These are phyloP conservation scores for Mycosphaerella sp. DNA, from an alignment of 2,329 filamentous ascomycete genomes.

Conservation along the genomic window DNA sequence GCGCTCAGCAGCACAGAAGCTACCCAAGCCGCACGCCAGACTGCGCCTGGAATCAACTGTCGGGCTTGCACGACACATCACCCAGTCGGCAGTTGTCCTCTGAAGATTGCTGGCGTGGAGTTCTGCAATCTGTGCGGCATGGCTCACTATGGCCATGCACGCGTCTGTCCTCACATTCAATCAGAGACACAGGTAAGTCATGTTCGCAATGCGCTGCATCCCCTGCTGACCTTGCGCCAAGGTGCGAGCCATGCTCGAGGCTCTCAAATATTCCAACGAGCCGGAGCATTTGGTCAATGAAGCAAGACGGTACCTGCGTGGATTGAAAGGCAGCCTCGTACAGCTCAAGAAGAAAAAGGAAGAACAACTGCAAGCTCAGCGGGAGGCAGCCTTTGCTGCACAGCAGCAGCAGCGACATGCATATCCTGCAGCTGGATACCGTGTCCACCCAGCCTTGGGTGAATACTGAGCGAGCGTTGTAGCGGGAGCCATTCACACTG, in stretches of 20 bases:
- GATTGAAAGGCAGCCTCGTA: slow-evolving; percentile 51
- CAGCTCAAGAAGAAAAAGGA: slow-evolving; percentile 46
- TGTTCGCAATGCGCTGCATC: background rate
- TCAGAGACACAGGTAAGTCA: slow-evolving; percentile 46
- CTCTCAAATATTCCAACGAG: slow-evolving; percentile 54
- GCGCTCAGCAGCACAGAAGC: background rate
- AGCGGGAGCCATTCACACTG: background rate
- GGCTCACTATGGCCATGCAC: slow-evolving; percentile 51
- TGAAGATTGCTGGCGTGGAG: slow-evolving; percentile 55
- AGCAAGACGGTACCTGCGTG: slow-evolving; percentile 52
- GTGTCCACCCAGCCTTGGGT: slow-evolving; percentile 1
- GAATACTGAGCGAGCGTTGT: background rate
- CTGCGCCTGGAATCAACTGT: slow-evolving; percentile 37
- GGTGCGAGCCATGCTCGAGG: slow-evolving; percentile 57
- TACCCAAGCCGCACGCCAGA: background rate
- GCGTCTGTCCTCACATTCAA: slow-evolving; percentile 56
- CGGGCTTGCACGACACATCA: slow-evolving; percentile 51
- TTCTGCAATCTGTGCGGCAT: slow-evolving; percentile 59
- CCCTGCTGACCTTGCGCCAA: slow-evolving; percentile 39
- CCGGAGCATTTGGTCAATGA: slow-evolving; percentile 46
- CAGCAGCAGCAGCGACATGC: slow-evolving; percentile 9
- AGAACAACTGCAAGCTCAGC: slow-evolving; percentile 20
- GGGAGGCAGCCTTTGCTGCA: slow-evolving; percentile 16
- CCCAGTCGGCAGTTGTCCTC: slow-evolving; percentile 51
- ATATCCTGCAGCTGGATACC: background rate